phyloP scores from a whole-genome alignment of 768 basidiomycete species.

The Rhodotorula diobovata region DNA sequence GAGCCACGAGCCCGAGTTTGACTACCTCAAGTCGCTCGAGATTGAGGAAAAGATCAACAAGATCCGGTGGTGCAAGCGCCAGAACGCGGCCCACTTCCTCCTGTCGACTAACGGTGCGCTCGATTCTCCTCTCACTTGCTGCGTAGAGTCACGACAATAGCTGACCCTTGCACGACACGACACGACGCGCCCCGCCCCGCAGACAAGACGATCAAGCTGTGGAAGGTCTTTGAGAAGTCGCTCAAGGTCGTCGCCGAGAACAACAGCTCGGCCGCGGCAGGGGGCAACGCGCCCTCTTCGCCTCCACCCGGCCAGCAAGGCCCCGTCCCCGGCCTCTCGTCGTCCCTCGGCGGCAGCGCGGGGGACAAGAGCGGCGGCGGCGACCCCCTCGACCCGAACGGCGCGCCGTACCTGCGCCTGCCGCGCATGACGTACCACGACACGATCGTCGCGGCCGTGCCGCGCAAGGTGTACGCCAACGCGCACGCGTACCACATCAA shows the following conservation, averaged over 20 bases:
- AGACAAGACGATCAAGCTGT: constrained; percentile 99
- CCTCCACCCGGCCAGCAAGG: constrained; percentile 54
- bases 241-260: constrained; percentile 94
- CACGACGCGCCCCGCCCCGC: constrained; percentile 6
- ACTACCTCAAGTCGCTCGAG: constrained; percentile 98
- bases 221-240: constrained; percentile 99
- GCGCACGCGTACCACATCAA: constrained; percentile 99
- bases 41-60: constrained; percentile 99
- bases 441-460: constrained; percentile 96
- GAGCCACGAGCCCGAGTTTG: constrained; percentile 99
- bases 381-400: constrained; percentile 29
- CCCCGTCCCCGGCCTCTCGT: constrained; percentile 46
- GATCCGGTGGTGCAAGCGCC: constrained; percentile 99
- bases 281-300: constrained; percentile 50
- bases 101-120: constrained; percentile 88
- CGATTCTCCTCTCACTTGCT: neutral
- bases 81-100: constrained; percentile 94
- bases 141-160: too few relatives aligned
- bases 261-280: constrained; percentile 59
- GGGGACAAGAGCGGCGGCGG: constrained; percentile 6
- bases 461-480: constrained; percentile 97
- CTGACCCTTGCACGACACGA: neutral
- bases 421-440: constrained; percentile 92
- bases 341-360: neutral
- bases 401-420: constrained; percentile 58